Base-by-base conservation (phyloP, 2,329 filamentous ascomycete species). In the Lithohypha guttulata region DNA sequence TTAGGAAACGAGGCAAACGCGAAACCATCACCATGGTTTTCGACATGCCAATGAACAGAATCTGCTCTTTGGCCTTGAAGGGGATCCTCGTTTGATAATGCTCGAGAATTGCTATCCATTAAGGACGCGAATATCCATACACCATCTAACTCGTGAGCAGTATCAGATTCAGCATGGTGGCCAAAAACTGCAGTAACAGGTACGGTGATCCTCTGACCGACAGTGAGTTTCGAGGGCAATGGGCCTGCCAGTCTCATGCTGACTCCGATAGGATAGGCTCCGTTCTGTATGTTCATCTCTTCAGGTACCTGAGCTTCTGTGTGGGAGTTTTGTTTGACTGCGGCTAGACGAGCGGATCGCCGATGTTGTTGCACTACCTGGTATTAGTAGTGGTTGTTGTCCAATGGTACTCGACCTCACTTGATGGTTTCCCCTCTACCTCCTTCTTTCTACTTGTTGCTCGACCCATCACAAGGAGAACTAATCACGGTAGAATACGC, bases 111-210 rank as follows among this genome's bases (percentile, higher is more conserved):
- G 42, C 18, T 50, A 42, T 20, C 41, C 5, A 46, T 48, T 15
- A 53, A 42, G 18, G 49, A 51, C 4, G 46, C 33, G 21, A 46
- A 45, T 4, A 44, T 45, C 48, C 48, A 53, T 28, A 51, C 23
- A 11, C 20, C 35, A 9, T 31, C 20, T n/a, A 19, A 30, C 13
- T 22, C 11, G 5, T 26, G 35, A 11, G 22, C n/a, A 22, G 18
- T 20, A 10, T 10, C 15, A 4, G 11, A 14, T 20, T 30, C 35
- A 17, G 17, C 11, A 9, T 39, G 7, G 6, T 14, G 26, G 20
- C 26, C 26, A 23, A 39, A 39, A 6, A 31, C 20, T 7, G 31
- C 35, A 17, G 31, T 27, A n/a, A 39, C 27, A 8, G 35, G 35
- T 11, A 9, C 5, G 4, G 15, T 6, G 9, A 39, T 9, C 9